Conservation (phyloP, 2,329 filamentous ascomycete species). For the Botrytis porri region DNA sequence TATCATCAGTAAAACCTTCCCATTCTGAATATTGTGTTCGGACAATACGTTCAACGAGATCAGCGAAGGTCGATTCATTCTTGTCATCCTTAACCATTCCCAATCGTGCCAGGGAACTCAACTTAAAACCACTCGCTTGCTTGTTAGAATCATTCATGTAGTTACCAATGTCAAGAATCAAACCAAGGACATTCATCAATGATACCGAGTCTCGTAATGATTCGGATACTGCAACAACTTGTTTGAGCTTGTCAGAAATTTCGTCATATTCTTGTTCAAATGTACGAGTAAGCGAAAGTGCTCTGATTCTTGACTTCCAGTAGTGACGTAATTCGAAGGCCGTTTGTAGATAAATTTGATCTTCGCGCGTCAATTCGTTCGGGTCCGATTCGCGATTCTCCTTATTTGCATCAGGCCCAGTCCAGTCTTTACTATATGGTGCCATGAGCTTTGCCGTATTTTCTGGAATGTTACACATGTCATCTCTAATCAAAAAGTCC, state of each 20-base stretch:
- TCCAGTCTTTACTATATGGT: slow-evolving; percentile 96
- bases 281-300: slow-evolving; percentile 76
- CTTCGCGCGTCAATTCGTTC: slow-evolving; percentile 82
- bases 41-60: slow-evolving; percentile 94
- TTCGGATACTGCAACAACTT: slow-evolving; percentile 85
- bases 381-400: slow-evolving; percentile 84
- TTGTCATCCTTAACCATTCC: slow-evolving; percentile 99
- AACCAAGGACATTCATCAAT: slow-evolving; percentile 90
- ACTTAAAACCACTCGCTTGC: slow-evolving; percentile 95
- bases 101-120: slow-evolving; percentile 85
- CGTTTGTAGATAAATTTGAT: slow-evolving; percentile 92
- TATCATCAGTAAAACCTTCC: slow-evolving; percentile 85
- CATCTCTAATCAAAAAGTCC: slow-evolving; percentile 93
- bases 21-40: slow-evolving; percentile 95
- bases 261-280: slow-evolving; percentile 91
- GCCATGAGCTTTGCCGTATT: slow-evolving; percentile 89
- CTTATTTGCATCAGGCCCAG: slow-evolving; percentile 75
- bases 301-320: slow-evolving; percentile 97
- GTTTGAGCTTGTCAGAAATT: slow-evolving; percentile 77
- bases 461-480: slow-evolving; percentile 88
- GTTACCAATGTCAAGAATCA: slow-evolving; percentile 97
- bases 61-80: slow-evolving; percentile 93
- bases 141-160: slow-evolving; percentile 99
- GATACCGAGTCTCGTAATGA: slow-evolving; percentile 86
- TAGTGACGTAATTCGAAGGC: slow-evolving; percentile 95